Conservation (phyloP, 75 land plant genomes). For the Sequoia sempervirens region DNA sequence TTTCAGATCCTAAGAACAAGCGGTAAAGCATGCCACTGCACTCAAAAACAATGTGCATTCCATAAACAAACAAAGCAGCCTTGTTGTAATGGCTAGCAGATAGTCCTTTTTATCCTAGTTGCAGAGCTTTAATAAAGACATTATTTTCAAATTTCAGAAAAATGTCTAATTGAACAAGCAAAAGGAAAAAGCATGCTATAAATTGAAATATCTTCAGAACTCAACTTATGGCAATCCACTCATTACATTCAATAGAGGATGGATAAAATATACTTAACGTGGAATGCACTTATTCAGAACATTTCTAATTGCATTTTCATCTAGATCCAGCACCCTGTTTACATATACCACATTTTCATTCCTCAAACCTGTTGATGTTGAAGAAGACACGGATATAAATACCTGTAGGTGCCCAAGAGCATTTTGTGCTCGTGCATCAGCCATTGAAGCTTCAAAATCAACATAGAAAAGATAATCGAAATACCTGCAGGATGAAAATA, state of each 20-base stretch:
- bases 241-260: background rate
- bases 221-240: background rate
- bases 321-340: background rate
- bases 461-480: slow-evolving; percentile 92
- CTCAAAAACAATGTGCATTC: background rate
- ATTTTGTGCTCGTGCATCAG: slow-evolving; percentile 74
- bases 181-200: background rate
- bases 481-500: slow-evolving; percentile 41
- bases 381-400: slow-evolving; percentile 5
- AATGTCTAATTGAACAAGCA: background rate
- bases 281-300: background rate
- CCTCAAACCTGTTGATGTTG: background rate
- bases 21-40: background rate
- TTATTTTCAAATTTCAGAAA: background rate
- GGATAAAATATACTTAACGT: background rate
- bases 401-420: slow-evolving; percentile 90
- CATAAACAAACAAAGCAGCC: background rate
- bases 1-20: background rate
- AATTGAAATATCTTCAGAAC: background rate
- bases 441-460: slow-evolving; percentile 99
- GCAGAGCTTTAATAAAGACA: background rate
- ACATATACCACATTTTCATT: background rate
- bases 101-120: background rate
- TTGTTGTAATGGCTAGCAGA: background rate
- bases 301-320: background rate